These are phyloP conservation scores for Dryas integrifolia DNA, from an alignment of 331 rosid species.

Conservation along the genomic window DNA sequence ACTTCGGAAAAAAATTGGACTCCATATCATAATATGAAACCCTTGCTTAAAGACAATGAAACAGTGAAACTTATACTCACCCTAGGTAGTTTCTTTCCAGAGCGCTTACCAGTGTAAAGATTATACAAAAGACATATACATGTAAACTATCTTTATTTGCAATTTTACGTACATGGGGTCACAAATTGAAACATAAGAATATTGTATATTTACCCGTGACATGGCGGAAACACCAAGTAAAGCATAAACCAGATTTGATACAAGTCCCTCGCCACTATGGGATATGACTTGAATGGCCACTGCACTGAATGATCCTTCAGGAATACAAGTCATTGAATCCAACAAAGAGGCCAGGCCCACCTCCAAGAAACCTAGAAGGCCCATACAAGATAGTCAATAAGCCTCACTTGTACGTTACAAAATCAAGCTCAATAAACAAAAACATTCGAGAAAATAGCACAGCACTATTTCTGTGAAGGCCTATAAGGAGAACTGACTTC, in stretches of 20 bases:
- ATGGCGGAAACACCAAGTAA: conserved; percentile 97
- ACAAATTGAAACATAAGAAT: background rate
- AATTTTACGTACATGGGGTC: background rate
- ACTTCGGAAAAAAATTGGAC: background rate
- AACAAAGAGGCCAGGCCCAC: conserved; percentile 66
- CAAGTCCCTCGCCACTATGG: conserved; percentile 91
- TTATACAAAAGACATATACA: background rate
- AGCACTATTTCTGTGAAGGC: background rate
- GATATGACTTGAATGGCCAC: conserved; percentile 70
- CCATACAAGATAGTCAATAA: conserved; percentile 29
- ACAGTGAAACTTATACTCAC: background rate
- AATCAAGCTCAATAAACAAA: conserved; percentile 9
- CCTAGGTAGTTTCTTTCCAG: background rate
- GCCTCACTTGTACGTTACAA: conserved; percentile 9
- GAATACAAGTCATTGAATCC: conserved; percentile 48
- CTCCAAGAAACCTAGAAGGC: conserved; percentile 79
- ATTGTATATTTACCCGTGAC: conserved; percentile 70
- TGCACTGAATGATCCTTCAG: conserved; percentile 68
- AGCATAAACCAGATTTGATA: conserved; percentile 89
- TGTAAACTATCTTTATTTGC: background rate
- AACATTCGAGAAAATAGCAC: background rate
- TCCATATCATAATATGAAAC: background rate
- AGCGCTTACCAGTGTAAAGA: background rate
- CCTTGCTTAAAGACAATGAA: background rate
- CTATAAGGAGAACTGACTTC: background rate